Percentiles rank a stretch among this genome's conserved stretches.
phyloP scores from a whole-genome alignment of 441 rosid species.

The Pelargonium cotyledonis region DNA sequence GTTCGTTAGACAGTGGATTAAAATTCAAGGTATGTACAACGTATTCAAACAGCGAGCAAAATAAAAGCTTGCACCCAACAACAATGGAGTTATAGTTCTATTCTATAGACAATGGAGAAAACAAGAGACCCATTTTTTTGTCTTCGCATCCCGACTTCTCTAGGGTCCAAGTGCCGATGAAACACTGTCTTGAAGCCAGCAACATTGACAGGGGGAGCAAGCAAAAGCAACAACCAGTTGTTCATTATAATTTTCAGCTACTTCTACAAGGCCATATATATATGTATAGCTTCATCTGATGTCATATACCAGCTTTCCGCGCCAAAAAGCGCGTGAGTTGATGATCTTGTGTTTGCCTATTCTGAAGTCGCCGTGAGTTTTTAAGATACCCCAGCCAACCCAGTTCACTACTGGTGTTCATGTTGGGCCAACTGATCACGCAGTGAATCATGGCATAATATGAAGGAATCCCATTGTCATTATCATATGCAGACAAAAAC shows the following conservation, averaged over 20 bases:
- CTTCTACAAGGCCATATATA: constrained; percentile 90
- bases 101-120: too few relatives aligned
- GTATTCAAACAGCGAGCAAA: too few relatives aligned
- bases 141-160: constrained; percentile 27
- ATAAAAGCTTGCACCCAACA: too few relatives aligned
- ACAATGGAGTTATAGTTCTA: too few relatives aligned
- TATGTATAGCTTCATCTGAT: constrained; percentile 35
- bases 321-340: constrained; percentile 65
- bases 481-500: constrained; percentile 94
- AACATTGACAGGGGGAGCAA: constrained; percentile 54
- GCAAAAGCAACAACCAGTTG: constrained; percentile 46
- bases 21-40: too few relatives aligned
- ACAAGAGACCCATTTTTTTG: too few relatives aligned
- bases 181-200: constrained; percentile 68
- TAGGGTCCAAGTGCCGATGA: constrained; percentile 35
- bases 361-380: constrained; percentile 69
- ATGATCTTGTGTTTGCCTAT: constrained; percentile 47
- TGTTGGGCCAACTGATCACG: too few relatives aligned
- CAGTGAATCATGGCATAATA: constrained; percentile 69
- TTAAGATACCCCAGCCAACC: too few relatives aligned
- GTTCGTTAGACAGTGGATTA: too few relatives aligned
- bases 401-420: too few relatives aligned
- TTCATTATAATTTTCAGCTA: constrained; percentile 60
- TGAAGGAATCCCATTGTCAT: constrained; percentile 90
- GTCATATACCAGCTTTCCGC: too few relatives aligned